Conservation (phyloP, 1,139 yeast species). For the Geotrichum reessii region DNA sequence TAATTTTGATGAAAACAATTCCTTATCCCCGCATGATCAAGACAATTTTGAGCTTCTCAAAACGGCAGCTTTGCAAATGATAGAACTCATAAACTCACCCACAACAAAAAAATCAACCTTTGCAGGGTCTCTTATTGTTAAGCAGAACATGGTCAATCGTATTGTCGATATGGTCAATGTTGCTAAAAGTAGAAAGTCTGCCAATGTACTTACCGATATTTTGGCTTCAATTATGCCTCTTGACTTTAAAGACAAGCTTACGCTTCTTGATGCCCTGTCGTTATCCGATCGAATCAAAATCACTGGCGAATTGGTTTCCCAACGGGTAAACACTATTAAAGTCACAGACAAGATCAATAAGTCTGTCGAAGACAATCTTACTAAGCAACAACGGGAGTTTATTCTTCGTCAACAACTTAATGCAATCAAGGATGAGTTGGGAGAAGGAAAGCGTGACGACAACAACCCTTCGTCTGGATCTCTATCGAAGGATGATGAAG, state of each 20-base stretch:
- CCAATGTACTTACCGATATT: constrained; percentile 35
- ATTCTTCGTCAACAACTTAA: constrained; percentile 28
- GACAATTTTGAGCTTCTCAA: constrained; percentile 11
- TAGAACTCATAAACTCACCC: constrained; percentile 5
- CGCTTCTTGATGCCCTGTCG: constrained; percentile 30
- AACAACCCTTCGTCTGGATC: constrained; percentile 1
- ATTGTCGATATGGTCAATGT: constrained; percentile 8
- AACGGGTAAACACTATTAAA: constrained; percentile 21
- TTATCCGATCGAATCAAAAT: constrained; percentile 27
- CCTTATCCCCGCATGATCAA: constrained; percentile 6
- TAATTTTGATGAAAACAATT: not conserved
- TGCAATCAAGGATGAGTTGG: constrained; percentile 30
- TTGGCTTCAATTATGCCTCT: constrained; percentile 37
- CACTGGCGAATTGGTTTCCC: constrained; percentile 27
- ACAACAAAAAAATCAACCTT: not conserved
- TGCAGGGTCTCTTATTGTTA: constrained; percentile 8
- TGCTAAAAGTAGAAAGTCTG: constrained; percentile 24
- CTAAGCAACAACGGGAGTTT: constrained; percentile 29
- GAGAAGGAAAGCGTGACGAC: constrained; percentile 19
- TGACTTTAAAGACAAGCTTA: constrained; percentile 30
- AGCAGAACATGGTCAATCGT: constrained; percentile 8
- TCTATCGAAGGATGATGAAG: constrained; percentile 27
- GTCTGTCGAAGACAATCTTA: constrained; percentile 22
- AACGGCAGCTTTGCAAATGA: constrained; percentile 7
- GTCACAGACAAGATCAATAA: constrained; percentile 26